Conservation (phyloP, 2,329 filamentous ascomycete species). For the Macrophomina phaseolina region DNA sequence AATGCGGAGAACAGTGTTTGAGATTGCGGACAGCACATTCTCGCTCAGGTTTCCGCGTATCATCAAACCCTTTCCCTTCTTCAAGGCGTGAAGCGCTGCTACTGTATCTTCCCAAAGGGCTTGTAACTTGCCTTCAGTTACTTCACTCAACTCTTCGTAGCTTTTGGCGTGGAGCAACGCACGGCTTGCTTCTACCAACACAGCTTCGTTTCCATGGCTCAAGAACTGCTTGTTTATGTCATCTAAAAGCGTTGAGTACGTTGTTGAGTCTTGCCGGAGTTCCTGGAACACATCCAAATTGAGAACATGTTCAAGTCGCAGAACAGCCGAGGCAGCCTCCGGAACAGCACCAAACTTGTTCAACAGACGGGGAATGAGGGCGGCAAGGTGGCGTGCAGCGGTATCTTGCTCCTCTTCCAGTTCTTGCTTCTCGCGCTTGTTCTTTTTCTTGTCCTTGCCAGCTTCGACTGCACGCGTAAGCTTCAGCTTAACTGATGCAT, state of each 20-base stretch:
- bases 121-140: constrained; percentile 79
- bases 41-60: constrained; percentile 71
- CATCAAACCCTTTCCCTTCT: constrained; percentile 72
- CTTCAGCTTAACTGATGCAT: constrained; percentile 77
- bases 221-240: constrained; percentile 94
- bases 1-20: constrained; percentile 77
- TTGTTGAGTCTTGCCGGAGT: constrained; percentile 81
- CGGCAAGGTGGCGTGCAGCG: constrained; percentile 76
- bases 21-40: constrained; percentile 70
- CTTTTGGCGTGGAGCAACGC: constrained; percentile 84
- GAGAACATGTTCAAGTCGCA: constrained; percentile 84
- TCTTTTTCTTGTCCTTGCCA: constrained; percentile 61
- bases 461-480: constrained; percentile 71
- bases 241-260: constrained; percentile 80
- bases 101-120: constrained; percentile 85
- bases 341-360: constrained; percentile 94
- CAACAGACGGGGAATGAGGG: constrained; percentile 80
- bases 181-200: constrained; percentile 81
- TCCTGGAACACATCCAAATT: constrained; percentile 89
- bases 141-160: constrained; percentile 86
- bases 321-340: constrained; percentile 81
- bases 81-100: constrained; percentile 73
- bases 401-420: constrained; percentile 74
- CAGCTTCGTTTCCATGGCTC: constrained; percentile 84
- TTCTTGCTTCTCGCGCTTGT: constrained; percentile 63